These are phyloP conservation scores for Piper betle DNA, from an alignment of 164 flowering plant species.

Conservation along the genomic window DNA sequence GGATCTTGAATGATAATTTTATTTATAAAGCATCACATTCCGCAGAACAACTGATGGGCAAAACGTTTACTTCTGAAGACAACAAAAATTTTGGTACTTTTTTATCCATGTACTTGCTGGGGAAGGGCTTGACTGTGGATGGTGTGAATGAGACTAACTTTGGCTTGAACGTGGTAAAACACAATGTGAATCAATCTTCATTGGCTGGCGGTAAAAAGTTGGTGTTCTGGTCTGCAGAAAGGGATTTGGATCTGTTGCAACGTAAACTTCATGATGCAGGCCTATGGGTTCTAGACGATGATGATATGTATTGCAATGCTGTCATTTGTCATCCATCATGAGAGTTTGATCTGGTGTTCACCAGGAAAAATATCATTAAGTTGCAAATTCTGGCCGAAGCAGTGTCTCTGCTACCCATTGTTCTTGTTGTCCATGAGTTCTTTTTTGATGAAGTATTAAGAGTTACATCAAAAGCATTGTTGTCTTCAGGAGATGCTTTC, in stretches of 20 bases:
- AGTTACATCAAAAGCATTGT: too few species aligned
- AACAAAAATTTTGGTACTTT: constrained; percentile 18
- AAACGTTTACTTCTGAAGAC: constrained; percentile 11
- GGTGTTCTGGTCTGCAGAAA: constrained; percentile 43
- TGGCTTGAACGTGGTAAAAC: constrained; percentile 16
- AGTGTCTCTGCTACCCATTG: too few species aligned
- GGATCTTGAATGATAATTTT: constrained; percentile 37
- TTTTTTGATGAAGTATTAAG: too few species aligned
- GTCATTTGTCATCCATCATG: constrained; percentile 62
- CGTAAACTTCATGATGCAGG: constrained; percentile 33
- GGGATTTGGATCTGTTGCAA: constrained; percentile 17
- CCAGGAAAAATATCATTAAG: too few species aligned
- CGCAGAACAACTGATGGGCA: constrained; percentile 10
- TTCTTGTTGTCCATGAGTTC: too few species aligned
- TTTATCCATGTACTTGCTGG: constrained; percentile 23
- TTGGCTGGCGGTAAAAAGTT: constrained; percentile 20
- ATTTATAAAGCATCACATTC: constrained; percentile 17
- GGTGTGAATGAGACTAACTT: constrained; percentile 30
- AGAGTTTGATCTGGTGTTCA: too few species aligned
- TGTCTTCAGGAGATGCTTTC: too few species aligned
- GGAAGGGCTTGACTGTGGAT: constrained; percentile 22
- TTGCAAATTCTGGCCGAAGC: too few species aligned
- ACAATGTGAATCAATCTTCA: constrained; percentile 16
- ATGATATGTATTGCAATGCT: constrained; percentile 58
- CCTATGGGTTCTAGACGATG: constrained; percentile 59